These are phyloP conservation scores for Clitocybe nebularis DNA, from an alignment of 1,284 basidiomycete species.

Conservation along the genomic window DNA sequence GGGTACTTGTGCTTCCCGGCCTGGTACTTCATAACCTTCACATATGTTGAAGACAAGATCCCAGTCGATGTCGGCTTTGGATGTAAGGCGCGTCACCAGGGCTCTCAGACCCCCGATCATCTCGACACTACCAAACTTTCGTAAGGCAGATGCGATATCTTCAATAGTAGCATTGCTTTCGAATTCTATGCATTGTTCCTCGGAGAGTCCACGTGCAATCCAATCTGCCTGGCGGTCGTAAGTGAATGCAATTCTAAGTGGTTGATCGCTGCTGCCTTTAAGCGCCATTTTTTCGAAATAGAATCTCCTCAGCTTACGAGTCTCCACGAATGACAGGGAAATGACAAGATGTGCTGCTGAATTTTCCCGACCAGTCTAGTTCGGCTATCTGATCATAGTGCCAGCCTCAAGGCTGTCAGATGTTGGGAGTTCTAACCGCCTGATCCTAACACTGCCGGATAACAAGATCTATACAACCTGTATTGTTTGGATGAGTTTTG, in stretches of 20 bases:
- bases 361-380: too few species aligned
- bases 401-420: too few species aligned
- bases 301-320: too few species aligned
- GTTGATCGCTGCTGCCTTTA: neutral
- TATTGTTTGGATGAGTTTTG: too few species aligned
- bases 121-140: constrained; percentile 17
- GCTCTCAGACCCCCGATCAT: constrained; percentile 17
- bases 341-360: too few species aligned
- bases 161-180: constrained; percentile 17
- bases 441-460: too few species aligned
- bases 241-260: constrained; percentile 14
- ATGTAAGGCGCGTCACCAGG: constrained; percentile 11
- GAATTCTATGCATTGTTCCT: constrained; percentile 19
- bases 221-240: constrained; percentile 16
- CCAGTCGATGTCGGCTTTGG: constrained; percentile 12
- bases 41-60: constrained; percentile 22
- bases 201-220: constrained; percentile 13
- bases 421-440: too few species aligned
- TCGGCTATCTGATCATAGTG: too few species aligned
- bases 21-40: constrained; percentile 16
- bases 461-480: too few species aligned
- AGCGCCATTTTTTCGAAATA: too few species aligned
- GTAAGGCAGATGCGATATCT: constrained; percentile 14
- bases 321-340: too few species aligned
- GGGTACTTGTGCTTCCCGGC: constrained; percentile 22